Percentiles rank a stretch among this genome's conserved stretches.
These are phyloP conservation scores for Penicillium sp. DNA, from an alignment of 2,329 filamentous ascomycete genomes.

Conservation along the genomic window DNA sequence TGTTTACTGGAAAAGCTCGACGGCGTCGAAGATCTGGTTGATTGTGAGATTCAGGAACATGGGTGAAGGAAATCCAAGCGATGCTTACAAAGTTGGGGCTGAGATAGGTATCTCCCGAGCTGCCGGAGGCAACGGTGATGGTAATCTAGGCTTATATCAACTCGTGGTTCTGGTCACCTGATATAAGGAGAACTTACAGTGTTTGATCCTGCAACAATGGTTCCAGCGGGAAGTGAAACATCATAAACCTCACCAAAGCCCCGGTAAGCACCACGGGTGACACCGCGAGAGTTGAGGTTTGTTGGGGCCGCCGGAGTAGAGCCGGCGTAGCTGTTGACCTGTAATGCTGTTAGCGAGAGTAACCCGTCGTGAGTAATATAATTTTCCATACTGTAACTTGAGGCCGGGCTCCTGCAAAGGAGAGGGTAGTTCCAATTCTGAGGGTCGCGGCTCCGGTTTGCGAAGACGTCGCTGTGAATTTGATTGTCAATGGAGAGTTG, in stretches of 20 bases:
- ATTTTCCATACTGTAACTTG: conserved; percentile 47
- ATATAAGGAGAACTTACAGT: conserved; percentile 37
- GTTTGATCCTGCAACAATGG: conserved; percentile 60
- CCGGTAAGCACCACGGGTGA: conserved; percentile 66
- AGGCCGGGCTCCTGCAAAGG: conserved; percentile 62
- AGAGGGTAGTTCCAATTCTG: conserved; percentile 65
- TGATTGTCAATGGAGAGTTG: conserved; percentile 63
- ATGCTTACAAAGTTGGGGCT: conserved; percentile 55
- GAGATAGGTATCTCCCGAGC: conserved; percentile 56
- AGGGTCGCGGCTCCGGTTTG: conserved; percentile 59
- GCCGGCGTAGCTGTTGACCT: conserved; percentile 58
- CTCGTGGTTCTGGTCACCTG: background rate
- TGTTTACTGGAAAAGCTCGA: conserved; percentile 32
- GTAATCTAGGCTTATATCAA: conserved; percentile 44
- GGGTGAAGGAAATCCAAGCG: background rate
- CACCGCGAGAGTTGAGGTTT: conserved; percentile 65
- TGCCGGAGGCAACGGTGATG: conserved; percentile 61
- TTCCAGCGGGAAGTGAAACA: conserved; percentile 60
- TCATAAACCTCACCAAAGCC: conserved; percentile 66
- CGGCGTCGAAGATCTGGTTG: conserved; percentile 30
- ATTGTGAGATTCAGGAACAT: no score
- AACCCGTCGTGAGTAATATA: no score
- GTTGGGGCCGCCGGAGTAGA: conserved; percentile 55
- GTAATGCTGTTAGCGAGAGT: no score
- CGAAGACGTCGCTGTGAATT: conserved; percentile 56